A percentile compares a stretch with the other conserved stretches of the same genome.
These are phyloP conservation scores for Coemansia sp. DNA, from an alignment of 192 early-diverging fungal species.

Conservation along the genomic window DNA sequence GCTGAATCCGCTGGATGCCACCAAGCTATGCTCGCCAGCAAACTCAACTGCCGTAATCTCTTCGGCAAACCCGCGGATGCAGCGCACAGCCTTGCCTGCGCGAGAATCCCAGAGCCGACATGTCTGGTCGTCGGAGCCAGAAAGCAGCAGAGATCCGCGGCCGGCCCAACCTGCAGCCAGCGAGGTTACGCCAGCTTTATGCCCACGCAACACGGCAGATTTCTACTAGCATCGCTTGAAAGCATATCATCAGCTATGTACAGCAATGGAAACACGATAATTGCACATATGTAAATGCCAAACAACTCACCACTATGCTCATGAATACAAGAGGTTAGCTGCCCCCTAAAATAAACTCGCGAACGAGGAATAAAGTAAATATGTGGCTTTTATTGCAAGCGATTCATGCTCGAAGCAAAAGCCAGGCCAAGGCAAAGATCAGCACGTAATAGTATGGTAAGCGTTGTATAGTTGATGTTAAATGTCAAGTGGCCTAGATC, in stretches of 20 bases:
- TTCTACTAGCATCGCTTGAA: background rate
- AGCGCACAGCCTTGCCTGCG: conserved; percentile 5
- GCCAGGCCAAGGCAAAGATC: too few relatives aligned
- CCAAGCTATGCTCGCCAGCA: conserved; percentile 22
- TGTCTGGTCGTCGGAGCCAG: conserved; percentile 47
- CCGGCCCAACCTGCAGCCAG: conserved; percentile 24
- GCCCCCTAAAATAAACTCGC: background rate
- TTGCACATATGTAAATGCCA: background rate
- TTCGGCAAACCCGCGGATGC: conserved; percentile 16
- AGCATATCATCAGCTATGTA: background rate
- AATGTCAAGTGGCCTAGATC: background rate
- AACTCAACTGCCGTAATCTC: conserved; percentile 25
- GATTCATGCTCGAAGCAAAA: too few relatives aligned
- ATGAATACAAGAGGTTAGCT: background rate
- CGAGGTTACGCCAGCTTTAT: conserved; percentile 21
- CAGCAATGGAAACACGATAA: background rate
- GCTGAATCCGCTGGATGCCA: conserved; percentile 13
- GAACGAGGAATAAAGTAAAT: background rate
- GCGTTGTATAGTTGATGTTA: background rate
- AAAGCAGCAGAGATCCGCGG: conserved; percentile 21
- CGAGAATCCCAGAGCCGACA: conserved; percentile 44
- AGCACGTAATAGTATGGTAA: background rate
- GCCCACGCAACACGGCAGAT: conserved; percentile 12
- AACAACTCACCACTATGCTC: background rate
- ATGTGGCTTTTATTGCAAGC: background rate